These are phyloP conservation scores for Lanmaoa pseudosensibilis DNA, from an alignment of 768 basidiomycete species.

Conservation along the genomic window DNA sequence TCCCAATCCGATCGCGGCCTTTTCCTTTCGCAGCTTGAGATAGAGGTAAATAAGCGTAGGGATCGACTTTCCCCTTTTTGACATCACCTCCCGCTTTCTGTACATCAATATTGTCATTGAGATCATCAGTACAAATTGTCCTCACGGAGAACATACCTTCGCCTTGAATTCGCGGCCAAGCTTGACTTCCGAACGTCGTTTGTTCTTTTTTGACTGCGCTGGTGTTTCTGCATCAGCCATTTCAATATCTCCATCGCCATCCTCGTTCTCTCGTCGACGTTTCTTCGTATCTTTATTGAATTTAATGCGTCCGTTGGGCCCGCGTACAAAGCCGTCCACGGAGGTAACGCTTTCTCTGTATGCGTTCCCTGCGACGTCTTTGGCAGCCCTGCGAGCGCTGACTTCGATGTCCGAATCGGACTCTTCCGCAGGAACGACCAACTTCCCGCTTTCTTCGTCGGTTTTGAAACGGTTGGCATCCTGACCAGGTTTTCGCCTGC, in stretches of 20 bases:
- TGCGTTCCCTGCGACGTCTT: conserved; percentile 67
- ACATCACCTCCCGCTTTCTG: conserved; percentile 95
- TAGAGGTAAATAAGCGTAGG: conserved; percentile 88
- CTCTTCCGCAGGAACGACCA: conserved; percentile 68
- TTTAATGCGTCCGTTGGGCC: conserved; percentile 80
- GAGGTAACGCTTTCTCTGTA: conserved; percentile 84
- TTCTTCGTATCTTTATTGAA: conserved; percentile 99
- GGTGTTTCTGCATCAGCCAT: conserved; percentile 68
- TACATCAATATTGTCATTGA: conserved; percentile 4
- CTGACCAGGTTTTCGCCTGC: conserved; percentile 77
- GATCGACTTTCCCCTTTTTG: conserved; percentile 83
- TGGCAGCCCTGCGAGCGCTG: conserved; percentile 41
- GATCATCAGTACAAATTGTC: conserved; percentile 1
- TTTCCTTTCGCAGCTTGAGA: conserved; percentile 75
- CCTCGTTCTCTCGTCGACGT: conserved; percentile 69
- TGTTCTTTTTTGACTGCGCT: conserved; percentile 45
- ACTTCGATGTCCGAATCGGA: conserved; percentile 47
- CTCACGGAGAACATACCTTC: conserved; percentile 58
- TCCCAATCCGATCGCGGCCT: conserved; percentile 50
- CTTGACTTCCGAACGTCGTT: conserved; percentile 52
- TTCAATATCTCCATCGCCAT: conserved; percentile 63
- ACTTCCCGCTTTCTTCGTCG: conserved; percentile 78
- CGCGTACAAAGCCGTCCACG: conserved; percentile 87
- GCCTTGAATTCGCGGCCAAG: conserved; percentile 93
- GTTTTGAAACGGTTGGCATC: conserved; percentile 86